phyloP scores from a whole-genome alignment of 371 early-diverging fungal species.

The Chytridium lagenaria region DNA sequence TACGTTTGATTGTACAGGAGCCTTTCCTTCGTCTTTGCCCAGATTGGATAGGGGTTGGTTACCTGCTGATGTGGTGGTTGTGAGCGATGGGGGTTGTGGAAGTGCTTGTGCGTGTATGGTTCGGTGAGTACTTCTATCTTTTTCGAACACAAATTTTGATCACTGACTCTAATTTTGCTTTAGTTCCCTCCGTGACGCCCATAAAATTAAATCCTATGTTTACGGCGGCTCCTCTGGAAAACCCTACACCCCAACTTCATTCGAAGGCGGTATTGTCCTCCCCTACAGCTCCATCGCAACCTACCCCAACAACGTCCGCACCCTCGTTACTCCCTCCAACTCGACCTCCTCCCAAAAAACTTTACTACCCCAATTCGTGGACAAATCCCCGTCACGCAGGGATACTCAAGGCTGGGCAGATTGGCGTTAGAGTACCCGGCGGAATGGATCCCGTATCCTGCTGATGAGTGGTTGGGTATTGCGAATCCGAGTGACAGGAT shows the following conservation, averaged over 20 bases:
- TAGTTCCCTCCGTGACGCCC: constrained; percentile 18
- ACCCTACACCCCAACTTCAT: constrained; percentile 12
- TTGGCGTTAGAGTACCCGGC: neutral
- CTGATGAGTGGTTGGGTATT: constrained; percentile 2
- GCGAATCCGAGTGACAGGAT: neutral
- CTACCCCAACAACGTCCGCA: neutral
- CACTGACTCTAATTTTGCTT: neutral
- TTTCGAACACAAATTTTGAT: neutral
- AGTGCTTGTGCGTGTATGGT: neutral
- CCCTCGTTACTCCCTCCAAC: neutral
- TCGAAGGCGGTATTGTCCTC: constrained; percentile 7
- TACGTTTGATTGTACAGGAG: neutral
- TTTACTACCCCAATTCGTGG: neutral
- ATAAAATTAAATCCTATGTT: neutral
- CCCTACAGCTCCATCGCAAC: neutral
- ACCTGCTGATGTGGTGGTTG: constrained; percentile 4
- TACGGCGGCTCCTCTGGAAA: neutral
- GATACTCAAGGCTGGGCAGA: neutral
- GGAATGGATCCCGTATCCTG: constrained; percentile 14
- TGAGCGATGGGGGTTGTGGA: constrained; percentile 18
- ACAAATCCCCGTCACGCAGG: neutral
- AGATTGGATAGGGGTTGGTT: neutral
- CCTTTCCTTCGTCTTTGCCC: neutral
- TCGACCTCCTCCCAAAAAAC: neutral
- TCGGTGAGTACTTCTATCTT: neutral